Percentiles rank a stretch among this genome's conserved stretches.
phyloP scores from a whole-genome alignment of 768 basidiomycete genomes.

The Lentinula edodes region DNA sequence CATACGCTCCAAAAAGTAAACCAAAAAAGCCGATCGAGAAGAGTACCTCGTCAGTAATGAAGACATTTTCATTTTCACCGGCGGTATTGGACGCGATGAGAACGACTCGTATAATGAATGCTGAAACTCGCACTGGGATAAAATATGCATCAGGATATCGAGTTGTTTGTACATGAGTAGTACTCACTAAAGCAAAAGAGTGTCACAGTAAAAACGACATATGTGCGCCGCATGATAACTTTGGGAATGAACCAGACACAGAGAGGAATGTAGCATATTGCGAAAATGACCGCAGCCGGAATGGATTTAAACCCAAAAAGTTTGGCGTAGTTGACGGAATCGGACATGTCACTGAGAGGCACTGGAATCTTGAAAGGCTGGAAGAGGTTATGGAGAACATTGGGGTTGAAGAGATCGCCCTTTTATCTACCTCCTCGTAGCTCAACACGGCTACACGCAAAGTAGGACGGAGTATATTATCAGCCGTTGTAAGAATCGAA shows the following conservation, averaged over 20 bases:
- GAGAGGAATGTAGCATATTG: constrained; percentile 20
- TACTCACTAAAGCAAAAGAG: constrained; percentile 24
- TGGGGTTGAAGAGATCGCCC: background rate
- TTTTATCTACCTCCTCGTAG: background rate
- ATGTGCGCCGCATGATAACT: constrained; percentile 15
- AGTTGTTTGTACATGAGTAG: background rate
- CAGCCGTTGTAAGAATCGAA: background rate
- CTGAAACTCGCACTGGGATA: constrained; percentile 30
- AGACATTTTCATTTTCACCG: constrained; percentile 24
- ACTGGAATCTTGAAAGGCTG: background rate
- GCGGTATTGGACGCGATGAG: constrained; percentile 24
- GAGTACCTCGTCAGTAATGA: constrained; percentile 34
- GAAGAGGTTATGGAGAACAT: background rate
- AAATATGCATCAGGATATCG: background rate
- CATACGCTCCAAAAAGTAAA: constrained; percentile 36
- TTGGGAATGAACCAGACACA: constrained; percentile 16
- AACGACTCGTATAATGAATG: constrained; percentile 34
- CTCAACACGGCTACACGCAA: background rate
- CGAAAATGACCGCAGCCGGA: constrained; percentile 20
- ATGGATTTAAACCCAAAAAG: constrained; percentile 15
- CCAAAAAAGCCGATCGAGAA: constrained; percentile 38
- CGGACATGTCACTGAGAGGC: background rate
- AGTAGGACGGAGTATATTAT: background rate
- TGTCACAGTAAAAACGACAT: constrained; percentile 18
- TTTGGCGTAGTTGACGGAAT: constrained; percentile 12